A percentile compares a stretch with the other conserved stretches of the same genome.
Evolutionary conservation across 2,329 filamentous ascomycete genomes (phyloP).

Genomic region (Nemania diffusa): DNA sequence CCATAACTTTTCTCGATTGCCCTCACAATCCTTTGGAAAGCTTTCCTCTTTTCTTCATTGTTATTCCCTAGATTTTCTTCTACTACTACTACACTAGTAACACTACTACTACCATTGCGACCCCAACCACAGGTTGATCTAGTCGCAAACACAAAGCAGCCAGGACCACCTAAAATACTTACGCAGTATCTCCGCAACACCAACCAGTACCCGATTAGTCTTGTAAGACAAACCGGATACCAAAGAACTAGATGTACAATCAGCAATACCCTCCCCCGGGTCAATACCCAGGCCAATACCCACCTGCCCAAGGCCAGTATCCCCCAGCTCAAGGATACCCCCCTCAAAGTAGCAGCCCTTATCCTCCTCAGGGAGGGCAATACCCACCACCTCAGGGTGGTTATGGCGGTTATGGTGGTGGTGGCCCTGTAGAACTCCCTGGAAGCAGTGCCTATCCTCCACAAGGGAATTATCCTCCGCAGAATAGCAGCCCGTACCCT

Average conservation of each 20-base stretch:
- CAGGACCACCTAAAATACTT: background rate
- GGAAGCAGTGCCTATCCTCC: constrained; percentile 45
- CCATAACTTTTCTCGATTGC: background rate
- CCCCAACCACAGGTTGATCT: background rate
- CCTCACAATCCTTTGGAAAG: constrained; percentile 7
- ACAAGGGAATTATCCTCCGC: constrained; percentile 44
- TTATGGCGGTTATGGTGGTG: constrained; percentile 44
- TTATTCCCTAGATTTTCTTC: background rate
- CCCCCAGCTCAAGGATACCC: constrained; percentile 47
- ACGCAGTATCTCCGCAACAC: background rate
- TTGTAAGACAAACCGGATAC: background rate
- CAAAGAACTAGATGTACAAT: constrained; percentile 34
- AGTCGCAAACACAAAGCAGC: background rate
- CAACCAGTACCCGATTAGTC: background rate
- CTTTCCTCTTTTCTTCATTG: constrained; percentile 2
- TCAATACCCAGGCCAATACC: constrained; percentile 31
- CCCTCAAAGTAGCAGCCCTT: constrained; percentile 46
- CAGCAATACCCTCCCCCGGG: constrained; percentile 44
- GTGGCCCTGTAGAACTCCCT: constrained; percentile 40
- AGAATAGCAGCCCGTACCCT: constrained; percentile 46
- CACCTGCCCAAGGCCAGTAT: constrained; percentile 36
- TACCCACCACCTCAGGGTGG: constrained; percentile 51
- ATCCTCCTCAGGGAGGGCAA: constrained; percentile 40
- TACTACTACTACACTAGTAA: too few relatives aligned
- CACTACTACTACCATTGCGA: background rate